These are phyloP conservation scores for Mortierella hygrophila DNA, from an alignment of 192 early-diverging fungal genomes.

Conservation along the genomic window DNA sequence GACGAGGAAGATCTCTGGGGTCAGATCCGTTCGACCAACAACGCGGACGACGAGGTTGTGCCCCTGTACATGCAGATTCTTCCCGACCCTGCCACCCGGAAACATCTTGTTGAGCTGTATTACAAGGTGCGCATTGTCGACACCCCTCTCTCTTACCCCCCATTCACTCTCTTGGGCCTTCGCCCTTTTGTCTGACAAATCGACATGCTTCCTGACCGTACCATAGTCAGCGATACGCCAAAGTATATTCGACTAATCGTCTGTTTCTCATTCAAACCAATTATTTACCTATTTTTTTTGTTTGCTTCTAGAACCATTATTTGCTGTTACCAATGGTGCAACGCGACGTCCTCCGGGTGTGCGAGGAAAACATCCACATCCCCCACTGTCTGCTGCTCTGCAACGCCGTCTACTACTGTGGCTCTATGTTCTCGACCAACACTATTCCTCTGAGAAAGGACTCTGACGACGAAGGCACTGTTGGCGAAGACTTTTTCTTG, in stretches of 20 bases:
- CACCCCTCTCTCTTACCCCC: no score
- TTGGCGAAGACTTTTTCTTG: conserved; percentile 44
- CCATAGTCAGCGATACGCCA: neutral
- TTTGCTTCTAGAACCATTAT: conserved; percentile 36
- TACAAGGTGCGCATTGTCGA: conserved; percentile 6
- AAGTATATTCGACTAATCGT: neutral
- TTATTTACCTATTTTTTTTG: neutral
- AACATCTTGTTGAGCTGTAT: conserved; percentile 18
- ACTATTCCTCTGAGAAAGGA: conserved; percentile 38
- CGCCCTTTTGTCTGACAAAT: neutral
- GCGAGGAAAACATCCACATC: conserved; percentile 49
- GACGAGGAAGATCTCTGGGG: conserved; percentile 31
- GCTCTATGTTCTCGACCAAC: conserved; percentile 28
- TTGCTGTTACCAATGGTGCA: conserved; percentile 44
- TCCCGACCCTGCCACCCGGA: conserved; percentile 13
- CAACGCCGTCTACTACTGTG: conserved; percentile 45
- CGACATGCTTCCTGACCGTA: neutral
- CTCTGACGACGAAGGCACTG: conserved; percentile 35
- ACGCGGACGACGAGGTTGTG: neutral
- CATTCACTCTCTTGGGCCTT: neutral
- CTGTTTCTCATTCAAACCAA: neutral
- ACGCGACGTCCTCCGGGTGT: conserved; percentile 41
- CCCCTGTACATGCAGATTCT: conserved; percentile 19
- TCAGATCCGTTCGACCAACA: conserved; percentile 3
- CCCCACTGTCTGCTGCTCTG: conserved; percentile 52